phyloP scores from a whole-genome alignment of 164 flowering plant genomes.

The Brasenia schreberi region DNA sequence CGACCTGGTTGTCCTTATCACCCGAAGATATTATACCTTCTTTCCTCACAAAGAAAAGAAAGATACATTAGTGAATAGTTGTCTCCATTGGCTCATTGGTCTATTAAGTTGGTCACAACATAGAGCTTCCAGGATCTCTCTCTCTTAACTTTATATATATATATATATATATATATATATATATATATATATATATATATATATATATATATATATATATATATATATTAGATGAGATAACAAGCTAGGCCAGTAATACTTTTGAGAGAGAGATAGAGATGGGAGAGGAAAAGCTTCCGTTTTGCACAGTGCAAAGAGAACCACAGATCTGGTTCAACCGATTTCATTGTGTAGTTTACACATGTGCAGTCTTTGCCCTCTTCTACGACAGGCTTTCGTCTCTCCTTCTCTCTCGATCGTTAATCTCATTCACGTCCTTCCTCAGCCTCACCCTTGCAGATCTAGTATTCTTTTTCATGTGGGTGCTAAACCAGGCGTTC shows the following conservation, averaged over 20 bases:
- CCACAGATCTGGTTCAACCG: conserved; percentile 34
- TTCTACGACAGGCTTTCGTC: conserved; percentile 16
- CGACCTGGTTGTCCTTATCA: too few relatives aligned
- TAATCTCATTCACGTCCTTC: conserved; percentile 3
- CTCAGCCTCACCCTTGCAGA: conserved; percentile 11
- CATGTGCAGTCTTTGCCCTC: conserved; percentile 25
- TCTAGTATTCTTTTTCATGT: conserved; percentile 12
- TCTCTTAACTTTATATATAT: neutral
- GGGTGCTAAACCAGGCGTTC: conserved; percentile 10
- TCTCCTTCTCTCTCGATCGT: conserved; percentile 7
- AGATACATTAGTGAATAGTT: too few relatives aligned
- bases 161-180: conserved; percentile 1
- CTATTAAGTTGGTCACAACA: too few relatives aligned
- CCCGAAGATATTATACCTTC: too few relatives aligned
- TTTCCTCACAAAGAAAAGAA: too few relatives aligned
- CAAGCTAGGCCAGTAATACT: neutral
- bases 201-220: neutral
- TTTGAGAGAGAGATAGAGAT: neutral
- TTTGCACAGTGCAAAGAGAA: conserved; percentile 21
- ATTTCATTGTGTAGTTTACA: conserved; percentile 27
- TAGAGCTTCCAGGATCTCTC: too few relatives aligned
- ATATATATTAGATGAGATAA: neutral
- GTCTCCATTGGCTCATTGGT: too few relatives aligned
- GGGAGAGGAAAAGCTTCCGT: conserved; percentile 8
- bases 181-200: neutral